These are phyloP conservation scores for Vaccinium macrocarpon DNA, from an alignment of 148 eudicot genomes.

Conservation along the genomic window DNA sequence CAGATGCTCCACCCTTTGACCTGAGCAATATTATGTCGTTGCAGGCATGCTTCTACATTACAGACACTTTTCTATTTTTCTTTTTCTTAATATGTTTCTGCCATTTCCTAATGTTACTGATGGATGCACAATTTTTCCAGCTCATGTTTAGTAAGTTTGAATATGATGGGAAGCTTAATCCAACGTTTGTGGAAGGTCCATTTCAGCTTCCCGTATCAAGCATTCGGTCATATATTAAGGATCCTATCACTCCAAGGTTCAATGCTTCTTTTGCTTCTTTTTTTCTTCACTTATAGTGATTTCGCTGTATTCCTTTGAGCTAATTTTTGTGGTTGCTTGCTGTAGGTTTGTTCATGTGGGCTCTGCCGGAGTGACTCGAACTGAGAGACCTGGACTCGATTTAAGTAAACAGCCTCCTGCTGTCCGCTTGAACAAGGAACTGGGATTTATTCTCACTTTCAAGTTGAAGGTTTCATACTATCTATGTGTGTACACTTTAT, in stretches of 20 bases:
- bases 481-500: neutral
- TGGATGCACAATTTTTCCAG: conserved; percentile 40
- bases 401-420: conserved; percentile 98
- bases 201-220: conserved; percentile 88
- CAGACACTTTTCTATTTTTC: neutral
- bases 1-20: conserved; percentile 80
- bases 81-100: neutral
- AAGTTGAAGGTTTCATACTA: conserved; percentile 71
- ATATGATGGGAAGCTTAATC: conserved; percentile 88
- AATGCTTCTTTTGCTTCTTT: neutral
- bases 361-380: conserved; percentile 96
- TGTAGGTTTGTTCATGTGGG: conserved; percentile 88
- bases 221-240: conserved; percentile 73
- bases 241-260: conserved; percentile 84
- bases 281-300: neutral
- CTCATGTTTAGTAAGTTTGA: conserved; percentile 98
- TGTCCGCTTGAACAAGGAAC: conserved; percentile 93
- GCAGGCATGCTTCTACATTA: conserved; percentile 48
- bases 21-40: conserved; percentile 66
- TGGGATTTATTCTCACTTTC: conserved; percentile 82
- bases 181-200: conserved; percentile 86
- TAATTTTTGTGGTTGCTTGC: conserved; percentile 8
- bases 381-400: conserved; percentile 95
- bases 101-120: neutral
- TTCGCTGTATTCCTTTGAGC: neutral